Evolutionary conservation across 129 eudicot species (phyloP).

Genomic region (Flaveria linearis): DNA sequence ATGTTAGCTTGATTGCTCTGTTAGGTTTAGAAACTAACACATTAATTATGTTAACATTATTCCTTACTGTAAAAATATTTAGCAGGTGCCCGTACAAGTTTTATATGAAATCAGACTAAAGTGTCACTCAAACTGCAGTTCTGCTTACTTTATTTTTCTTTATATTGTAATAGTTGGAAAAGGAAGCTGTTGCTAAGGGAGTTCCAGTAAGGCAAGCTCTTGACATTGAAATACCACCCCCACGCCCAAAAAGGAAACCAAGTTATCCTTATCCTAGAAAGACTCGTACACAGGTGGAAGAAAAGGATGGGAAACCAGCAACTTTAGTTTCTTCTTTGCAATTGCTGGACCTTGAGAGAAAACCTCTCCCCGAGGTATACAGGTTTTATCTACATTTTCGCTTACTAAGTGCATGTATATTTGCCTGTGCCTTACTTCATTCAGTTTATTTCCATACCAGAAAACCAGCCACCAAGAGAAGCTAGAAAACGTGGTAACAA

Average conservation of each 20-base stretch:
- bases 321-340: slow-evolving; percentile 44
- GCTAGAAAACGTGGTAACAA: slow-evolving; percentile 27
- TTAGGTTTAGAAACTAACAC: slow-evolving; percentile 3
- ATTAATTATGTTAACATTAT: slow-evolving; percentile 2
- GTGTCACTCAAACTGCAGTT: background rate
- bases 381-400: background rate
- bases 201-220: slow-evolving; percentile 69
- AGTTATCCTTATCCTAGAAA: slow-evolving; percentile 94
- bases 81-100: slow-evolving; percentile 1
- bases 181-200: slow-evolving; percentile 90
- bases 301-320: slow-evolving; percentile 50
- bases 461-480: slow-evolving; percentile 42
- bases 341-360: slow-evolving; percentile 58
- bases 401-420: background rate
- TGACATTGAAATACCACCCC: slow-evolving; percentile 97
- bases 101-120: background rate
- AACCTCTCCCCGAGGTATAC: slow-evolving; percentile 62
- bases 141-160: background rate
- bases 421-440: slow-evolving; percentile 17
- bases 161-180: slow-evolving; percentile 65
- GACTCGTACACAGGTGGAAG: slow-evolving; percentile 49
- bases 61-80: slow-evolving; percentile 5
- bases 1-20: background rate
- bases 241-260: slow-evolving; percentile 98
- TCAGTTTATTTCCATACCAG: slow-evolving; percentile 37